Percentiles rank a stretch among this genome's conserved stretches.
Conservation (phyloP, 2,329 filamentous ascomycete genomes). For the Delphinella strobiligena region DNA sequence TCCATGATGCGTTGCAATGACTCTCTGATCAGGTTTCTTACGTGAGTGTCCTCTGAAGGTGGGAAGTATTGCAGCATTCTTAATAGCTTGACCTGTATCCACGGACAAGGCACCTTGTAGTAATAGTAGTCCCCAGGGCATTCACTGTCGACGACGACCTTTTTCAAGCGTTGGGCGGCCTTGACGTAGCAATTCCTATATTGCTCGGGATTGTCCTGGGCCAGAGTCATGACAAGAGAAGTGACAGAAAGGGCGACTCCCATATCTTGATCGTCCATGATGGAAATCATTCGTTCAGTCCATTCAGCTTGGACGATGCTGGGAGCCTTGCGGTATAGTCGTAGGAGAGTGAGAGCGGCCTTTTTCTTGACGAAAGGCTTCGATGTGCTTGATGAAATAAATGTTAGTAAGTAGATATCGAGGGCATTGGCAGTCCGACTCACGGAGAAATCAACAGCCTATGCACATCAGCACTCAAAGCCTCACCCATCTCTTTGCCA, state of each 20-base stretch:
- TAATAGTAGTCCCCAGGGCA: slow-evolving; percentile 88
- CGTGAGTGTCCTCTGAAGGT: slow-evolving; percentile 86
- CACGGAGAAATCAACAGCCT: slow-evolving; percentile 88
- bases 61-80: slow-evolving; percentile 91
- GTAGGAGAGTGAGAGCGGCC: slow-evolving; percentile 82
- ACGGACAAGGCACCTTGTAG: slow-evolving; percentile 98
- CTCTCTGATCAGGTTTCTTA: slow-evolving; percentile 82
- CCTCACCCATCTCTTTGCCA: slow-evolving; percentile 92
- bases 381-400: slow-evolving; percentile 60
- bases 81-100: slow-evolving; percentile 92
- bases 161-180: slow-evolving; percentile 77
- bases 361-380: slow-evolving; percentile 99
- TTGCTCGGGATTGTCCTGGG: slow-evolving; percentile 85
- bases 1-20: slow-evolving; percentile 86
- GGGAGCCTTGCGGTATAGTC: slow-evolving; percentile 87
- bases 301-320: slow-evolving; percentile 92
- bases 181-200: slow-evolving; percentile 94
- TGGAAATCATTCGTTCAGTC: slow-evolving; percentile 94
- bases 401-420: slow-evolving; percentile 2
- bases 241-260: slow-evolving; percentile 92
- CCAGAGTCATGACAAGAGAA: slow-evolving; percentile 85
- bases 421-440: slow-evolving; percentile 23
- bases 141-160: slow-evolving; percentile 81
- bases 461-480: slow-evolving; percentile 83
- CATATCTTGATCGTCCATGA: slow-evolving; percentile 94